Evolutionary conservation across 805 yeast genomes (phyloP).

Genomic region (Starmerella lactis-condensi): DNA sequence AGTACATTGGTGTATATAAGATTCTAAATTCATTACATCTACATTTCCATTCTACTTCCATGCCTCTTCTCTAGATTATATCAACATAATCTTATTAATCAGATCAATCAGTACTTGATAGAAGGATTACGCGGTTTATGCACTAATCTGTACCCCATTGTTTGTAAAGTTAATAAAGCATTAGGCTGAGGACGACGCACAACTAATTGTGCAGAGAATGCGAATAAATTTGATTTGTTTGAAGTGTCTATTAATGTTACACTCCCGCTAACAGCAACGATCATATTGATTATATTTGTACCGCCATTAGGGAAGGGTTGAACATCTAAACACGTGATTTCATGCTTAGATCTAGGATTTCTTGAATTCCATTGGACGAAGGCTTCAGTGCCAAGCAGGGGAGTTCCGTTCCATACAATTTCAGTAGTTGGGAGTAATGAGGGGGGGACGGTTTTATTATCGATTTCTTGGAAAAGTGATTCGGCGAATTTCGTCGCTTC

Average conservation of each 20-base stretch:
- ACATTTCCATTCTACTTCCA: too few species aligned
- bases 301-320: conserved; percentile 23
- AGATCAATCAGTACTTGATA: conserved; percentile 6
- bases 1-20: too few species aligned
- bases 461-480: conserved; percentile 23
- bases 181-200: conserved; percentile 15
- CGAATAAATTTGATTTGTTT: conserved; percentile 17
- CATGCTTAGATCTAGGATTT: conserved; percentile 25
- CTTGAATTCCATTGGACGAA: conserved; percentile 21
- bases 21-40: too few species aligned
- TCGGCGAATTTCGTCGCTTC: conserved; percentile 17
- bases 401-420: conserved; percentile 28
- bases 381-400: conserved; percentile 25
- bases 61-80: too few species aligned
- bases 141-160: conserved; percentile 23
- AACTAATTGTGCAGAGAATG: conserved; percentile 21
- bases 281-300: conserved; percentile 16
- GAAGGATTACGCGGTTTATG: conserved; percentile 21
- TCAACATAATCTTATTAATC: too few species aligned
- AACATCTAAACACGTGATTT: conserved; percentile 22
- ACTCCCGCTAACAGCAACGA: conserved; percentile 22
- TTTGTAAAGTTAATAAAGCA: conserved; percentile 13
- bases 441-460: conserved; percentile 18
- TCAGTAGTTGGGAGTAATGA: conserved; percentile 21
- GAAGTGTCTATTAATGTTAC: conserved; percentile 22